Base-by-base conservation (phyloP, 441 rosid species). In the Erysimum pusillum region DNA sequence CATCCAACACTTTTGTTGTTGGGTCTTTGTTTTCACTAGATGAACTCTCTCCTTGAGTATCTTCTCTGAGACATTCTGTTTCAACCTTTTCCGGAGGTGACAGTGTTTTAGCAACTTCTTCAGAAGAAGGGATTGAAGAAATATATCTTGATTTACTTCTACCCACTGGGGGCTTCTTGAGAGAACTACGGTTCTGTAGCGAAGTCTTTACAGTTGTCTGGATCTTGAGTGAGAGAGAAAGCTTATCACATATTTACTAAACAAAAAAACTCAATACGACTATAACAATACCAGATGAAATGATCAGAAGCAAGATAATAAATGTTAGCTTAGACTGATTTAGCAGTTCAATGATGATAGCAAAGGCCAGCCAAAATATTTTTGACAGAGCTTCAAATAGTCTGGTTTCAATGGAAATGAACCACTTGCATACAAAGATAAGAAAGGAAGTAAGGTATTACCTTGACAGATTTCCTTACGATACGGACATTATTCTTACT, bases 151-250 rank as follows among this genome's bases (percentile, higher is more conserved):
- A 67, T 76, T 87, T 86, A 36, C 64, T 83, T 66, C 58, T 48
- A 70, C 34, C 74, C 25, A 82, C 63, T 41, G 66, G 76, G 54
- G 89, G 80, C 61, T 85, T 85, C 80, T 80, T 81, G 67, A 45
- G 75, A 57, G 82, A 81, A 69, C 72, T 86, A 72, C 86, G 79
- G 81, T 75, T 77, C 71, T 59, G 79, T 51, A 81, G 18, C 59
- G 81, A 36, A 9, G 83, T 88, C 81, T 83, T 87, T 69, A 78
- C 80, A 44, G 45, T 34, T 69, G 87, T 83, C 92, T 94, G 87
- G 65, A 83, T 72, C 72, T 80, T 59, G 42, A 68, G 58, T 46
- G 32, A 77, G 36, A 54, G 56, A 84, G 66, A 41, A 51, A 74
- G 56, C 48, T 46, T 63, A 58, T 61, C 66, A 31, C 49, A 51